phyloP scores from a whole-genome alignment of 768 basidiomycete genomes.

The Cubamyces sp. region DNA sequence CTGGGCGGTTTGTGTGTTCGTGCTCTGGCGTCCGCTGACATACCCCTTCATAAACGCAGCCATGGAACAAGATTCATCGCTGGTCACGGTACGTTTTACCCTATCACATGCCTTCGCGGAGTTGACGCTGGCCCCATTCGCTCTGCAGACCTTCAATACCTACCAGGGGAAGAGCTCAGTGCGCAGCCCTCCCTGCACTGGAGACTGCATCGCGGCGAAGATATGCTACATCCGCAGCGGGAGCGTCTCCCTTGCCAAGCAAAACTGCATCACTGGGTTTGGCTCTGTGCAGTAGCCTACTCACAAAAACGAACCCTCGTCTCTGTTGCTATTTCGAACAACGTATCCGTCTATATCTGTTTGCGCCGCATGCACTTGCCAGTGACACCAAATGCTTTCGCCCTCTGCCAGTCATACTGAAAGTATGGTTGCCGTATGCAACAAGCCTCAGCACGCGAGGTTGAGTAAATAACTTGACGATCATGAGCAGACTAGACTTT shows the following conservation, averaged over 20 bases:
- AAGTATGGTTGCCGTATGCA: no score
- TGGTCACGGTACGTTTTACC: slow-evolving; percentile 51
- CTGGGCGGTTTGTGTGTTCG: no score
- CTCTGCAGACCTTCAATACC: slow-evolving; percentile 59
- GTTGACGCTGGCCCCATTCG: no score
- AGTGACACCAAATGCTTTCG: no score
- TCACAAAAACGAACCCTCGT: no score
- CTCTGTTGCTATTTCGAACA: slow-evolving; percentile 6
- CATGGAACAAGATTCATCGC: slow-evolving; percentile 58
- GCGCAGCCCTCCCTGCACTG: slow-evolving; percentile 56
- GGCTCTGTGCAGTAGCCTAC: slow-evolving; percentile 58
- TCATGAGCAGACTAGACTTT: no score
- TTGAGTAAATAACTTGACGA: no score
- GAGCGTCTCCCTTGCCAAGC: slow-evolving; percentile 58
- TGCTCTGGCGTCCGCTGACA: no score
- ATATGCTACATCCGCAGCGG: slow-evolving; percentile 82
- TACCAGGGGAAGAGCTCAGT: slow-evolving; percentile 75
- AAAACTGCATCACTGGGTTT: slow-evolving; percentile 65
- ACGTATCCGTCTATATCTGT: slow-evolving; percentile 1
- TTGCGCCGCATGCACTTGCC: no score
- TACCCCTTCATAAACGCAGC: slow-evolving; percentile 37
- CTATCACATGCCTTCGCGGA: no score
- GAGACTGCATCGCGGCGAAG: slow-evolving; percentile 62
- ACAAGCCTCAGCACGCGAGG: no score
- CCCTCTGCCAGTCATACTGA: no score